These are phyloP conservation scores for Zopfia rhizophila DNA, from an alignment of 2,329 filamentous ascomycete genomes.

Conservation along the genomic window DNA sequence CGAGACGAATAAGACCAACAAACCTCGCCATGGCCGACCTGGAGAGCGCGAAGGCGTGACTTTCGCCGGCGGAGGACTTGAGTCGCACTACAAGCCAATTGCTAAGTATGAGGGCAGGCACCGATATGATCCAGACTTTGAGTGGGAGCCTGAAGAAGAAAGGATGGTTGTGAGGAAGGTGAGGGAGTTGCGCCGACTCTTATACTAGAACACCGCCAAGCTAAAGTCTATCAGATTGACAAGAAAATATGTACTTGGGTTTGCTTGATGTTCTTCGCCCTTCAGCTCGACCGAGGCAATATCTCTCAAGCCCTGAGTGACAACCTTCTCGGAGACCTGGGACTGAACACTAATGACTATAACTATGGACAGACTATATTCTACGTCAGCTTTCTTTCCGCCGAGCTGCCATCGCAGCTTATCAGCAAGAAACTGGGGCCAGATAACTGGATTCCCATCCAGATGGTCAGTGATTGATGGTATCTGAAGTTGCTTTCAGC, in stretches of 20 bases:
- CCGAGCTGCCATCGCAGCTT: slow-evolving; percentile 59
- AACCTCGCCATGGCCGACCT: slow-evolving; percentile 15
- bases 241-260: slow-evolving; percentile 62
- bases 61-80: slow-evolving; percentile 50
- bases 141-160: slow-evolving; percentile 69
- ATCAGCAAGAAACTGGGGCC: slow-evolving; percentile 59
- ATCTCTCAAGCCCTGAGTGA: slow-evolving; percentile 51
- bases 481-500: neutral
- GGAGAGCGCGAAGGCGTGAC: slow-evolving; percentile 37
- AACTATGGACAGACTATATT: slow-evolving; percentile 66
- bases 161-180: slow-evolving; percentile 65
- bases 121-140: slow-evolving; percentile 66
- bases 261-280: slow-evolving; percentile 65
- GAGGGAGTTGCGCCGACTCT: slow-evolving; percentile 11
- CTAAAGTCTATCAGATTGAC: slow-evolving; percentile 55
- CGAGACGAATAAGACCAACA: slow-evolving; percentile 30
- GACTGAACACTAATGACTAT: slow-evolving; percentile 50
- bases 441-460: slow-evolving; percentile 57
- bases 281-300: slow-evolving; percentile 63
- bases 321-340: slow-evolving; percentile 46
- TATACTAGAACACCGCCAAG: slow-evolving; percentile 10
- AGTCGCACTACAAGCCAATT: slow-evolving; percentile 61
- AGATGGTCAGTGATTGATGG: slow-evolving; percentile 40
- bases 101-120: slow-evolving; percentile 68
- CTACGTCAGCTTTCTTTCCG: slow-evolving; percentile 80